Conservation (phyloP, 805 yeast species). For the Nakazawaea laoshanensis region DNA sequence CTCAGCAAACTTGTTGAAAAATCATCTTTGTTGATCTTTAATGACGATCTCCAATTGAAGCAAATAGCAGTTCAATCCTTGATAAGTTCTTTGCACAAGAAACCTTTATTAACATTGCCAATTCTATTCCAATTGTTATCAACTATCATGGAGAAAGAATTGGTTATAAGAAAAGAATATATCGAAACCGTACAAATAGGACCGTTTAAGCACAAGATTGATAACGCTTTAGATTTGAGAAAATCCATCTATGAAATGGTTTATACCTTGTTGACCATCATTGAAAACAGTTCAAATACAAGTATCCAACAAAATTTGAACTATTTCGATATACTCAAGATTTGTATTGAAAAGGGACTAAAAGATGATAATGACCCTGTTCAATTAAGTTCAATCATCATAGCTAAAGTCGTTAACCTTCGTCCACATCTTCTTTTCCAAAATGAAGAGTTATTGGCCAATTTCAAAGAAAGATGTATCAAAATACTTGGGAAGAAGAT, state of each 20-base stretch:
- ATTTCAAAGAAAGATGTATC: conserved; percentile 26
- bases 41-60: conserved; percentile 41
- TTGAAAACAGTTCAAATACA: conserved; percentile 18
- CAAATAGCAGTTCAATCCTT: conserved; percentile 53
- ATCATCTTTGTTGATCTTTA: conserved; percentile 16
- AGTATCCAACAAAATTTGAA: conserved; percentile 18
- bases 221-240: conserved; percentile 67
- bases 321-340: conserved; percentile 25
- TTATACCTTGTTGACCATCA: conserved; percentile 37
- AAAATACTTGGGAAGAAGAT: conserved; percentile 38
- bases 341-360: conserved; percentile 40
- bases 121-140: conserved; percentile 41
- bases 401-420: conserved; percentile 27
- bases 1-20: conserved; percentile 18
- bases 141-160: conserved; percentile 39
- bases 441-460: conserved; percentile 11
- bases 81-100: conserved; percentile 50
- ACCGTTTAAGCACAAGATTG: conserved; percentile 77
- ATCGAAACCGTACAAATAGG: conserved; percentile 72
- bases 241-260: conserved; percentile 65
- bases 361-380: conserved; percentile 57
- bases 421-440: conserved; percentile 16
- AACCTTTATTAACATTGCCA: conserved; percentile 36
- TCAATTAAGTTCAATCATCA: conserved; percentile 40
- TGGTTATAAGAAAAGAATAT: conserved; percentile 45